Conservation (phyloP, 805 yeast genomes). For the Starmera caribaea region DNA sequence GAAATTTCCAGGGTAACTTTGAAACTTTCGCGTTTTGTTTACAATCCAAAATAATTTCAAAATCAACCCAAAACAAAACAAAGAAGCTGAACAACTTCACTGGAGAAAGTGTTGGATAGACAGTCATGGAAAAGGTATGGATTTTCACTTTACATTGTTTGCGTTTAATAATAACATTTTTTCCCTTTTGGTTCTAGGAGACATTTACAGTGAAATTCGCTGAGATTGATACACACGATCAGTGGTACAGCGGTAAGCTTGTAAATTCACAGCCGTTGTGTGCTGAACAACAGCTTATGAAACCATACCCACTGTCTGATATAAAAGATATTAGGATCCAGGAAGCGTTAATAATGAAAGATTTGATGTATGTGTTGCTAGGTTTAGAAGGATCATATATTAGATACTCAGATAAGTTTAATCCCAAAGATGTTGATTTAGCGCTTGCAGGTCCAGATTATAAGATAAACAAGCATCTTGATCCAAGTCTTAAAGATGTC, state of each 20-base stretch:
- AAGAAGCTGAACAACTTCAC: not conserved
- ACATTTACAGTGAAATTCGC: too few relatives aligned
- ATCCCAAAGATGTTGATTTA: constrained; percentile 30
- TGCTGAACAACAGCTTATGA: constrained; percentile 21
- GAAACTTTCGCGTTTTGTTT: not conserved
- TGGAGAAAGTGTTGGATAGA: not conserved
- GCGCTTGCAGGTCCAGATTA: constrained; percentile 65
- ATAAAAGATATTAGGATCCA: constrained; percentile 44
- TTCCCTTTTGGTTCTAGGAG: too few relatives aligned
- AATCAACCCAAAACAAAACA: not conserved
- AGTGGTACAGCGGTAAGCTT: constrained; percentile 6
- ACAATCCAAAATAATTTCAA: not conserved
- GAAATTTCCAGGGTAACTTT: too few relatives aligned
- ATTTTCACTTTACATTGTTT: too few relatives aligned
- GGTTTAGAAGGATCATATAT: constrained; percentile 77
- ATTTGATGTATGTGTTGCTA: constrained; percentile 53
- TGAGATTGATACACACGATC: too few relatives aligned
- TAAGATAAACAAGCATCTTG: constrained; percentile 61
- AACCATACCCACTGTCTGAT: constrained; percentile 37
- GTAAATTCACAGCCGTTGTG: constrained; percentile 27
- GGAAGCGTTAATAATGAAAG: constrained; percentile 65
- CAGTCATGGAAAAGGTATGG: constrained; percentile 14
- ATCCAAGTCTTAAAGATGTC: constrained; percentile 62
- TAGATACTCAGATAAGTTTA: constrained; percentile 53
- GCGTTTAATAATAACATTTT: not conserved